Percentiles rank a stretch among this genome's conserved stretches.
Conservation (phyloP, 2,329 filamentous ascomycete genomes). For the Colletotrichum caudatum region DNA sequence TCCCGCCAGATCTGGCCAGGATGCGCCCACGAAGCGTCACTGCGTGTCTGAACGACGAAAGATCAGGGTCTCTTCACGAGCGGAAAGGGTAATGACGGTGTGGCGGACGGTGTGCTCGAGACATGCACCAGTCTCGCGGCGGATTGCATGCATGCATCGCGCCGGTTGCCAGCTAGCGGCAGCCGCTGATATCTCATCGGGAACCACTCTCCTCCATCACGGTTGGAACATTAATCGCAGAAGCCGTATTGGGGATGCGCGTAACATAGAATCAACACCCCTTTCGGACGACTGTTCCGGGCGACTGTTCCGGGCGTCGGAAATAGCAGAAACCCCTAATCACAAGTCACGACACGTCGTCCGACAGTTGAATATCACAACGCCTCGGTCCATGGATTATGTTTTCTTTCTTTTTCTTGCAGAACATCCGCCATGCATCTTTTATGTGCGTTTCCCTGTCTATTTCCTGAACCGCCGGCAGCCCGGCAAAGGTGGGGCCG, state of each 20-base stretch:
- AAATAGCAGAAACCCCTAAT: neutral
- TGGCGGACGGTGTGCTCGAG: slow-evolving; percentile 2
- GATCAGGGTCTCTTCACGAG: neutral
- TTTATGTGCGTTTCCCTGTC: neutral
- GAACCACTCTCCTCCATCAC: neutral
- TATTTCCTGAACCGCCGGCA: too few species aligned
- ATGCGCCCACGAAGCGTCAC: slow-evolving; percentile 1
- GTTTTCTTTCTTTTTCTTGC: neutral
- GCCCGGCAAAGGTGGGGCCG: neutral
- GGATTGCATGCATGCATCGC: slow-evolving; percentile 10
- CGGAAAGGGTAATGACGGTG: neutral
- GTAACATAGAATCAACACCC: slow-evolving; percentile 1
- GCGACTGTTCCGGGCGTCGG: neutral
- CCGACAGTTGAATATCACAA: neutral
- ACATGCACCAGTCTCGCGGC: neutral
- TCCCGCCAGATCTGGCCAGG: slow-evolving; percentile 4
- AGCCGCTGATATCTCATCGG: slow-evolving; percentile 1
- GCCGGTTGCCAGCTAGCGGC: slow-evolving; percentile 1
- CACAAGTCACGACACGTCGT: neutral
- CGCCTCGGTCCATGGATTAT: too few species aligned
- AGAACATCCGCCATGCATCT: neutral
- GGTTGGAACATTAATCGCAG: slow-evolving; percentile 3
- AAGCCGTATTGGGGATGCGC: neutral
- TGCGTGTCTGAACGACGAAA: slow-evolving; percentile 1
- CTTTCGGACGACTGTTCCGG: slow-evolving; percentile 8